These are phyloP conservation scores for Ostreobium quekettii DNA, from an alignment of 139 green algal species.

Conservation along the genomic window DNA sequence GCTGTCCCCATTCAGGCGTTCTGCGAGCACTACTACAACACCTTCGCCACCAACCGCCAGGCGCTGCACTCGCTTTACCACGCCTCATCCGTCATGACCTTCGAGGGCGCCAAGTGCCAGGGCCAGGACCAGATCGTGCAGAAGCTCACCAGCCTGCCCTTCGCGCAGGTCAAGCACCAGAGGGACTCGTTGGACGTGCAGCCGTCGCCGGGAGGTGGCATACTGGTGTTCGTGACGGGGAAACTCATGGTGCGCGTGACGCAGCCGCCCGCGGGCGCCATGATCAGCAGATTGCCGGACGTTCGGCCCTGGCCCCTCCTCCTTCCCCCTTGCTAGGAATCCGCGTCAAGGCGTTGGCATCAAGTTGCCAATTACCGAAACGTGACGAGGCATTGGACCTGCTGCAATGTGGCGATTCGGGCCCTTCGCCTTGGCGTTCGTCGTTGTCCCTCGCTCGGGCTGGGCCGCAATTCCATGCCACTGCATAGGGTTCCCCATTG, in stretches of 20 bases:
- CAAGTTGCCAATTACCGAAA: not conserved
- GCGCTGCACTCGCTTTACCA: slow-evolving; percentile 73
- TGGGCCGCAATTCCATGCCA: too few relatives aligned
- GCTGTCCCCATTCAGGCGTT: slow-evolving; percentile 66
- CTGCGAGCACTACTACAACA: slow-evolving; percentile 88
- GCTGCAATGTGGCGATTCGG: not conserved
- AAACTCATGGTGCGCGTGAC: slow-evolving; percentile 51
- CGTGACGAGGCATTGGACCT: not conserved
- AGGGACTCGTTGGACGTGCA: slow-evolving; percentile 70
- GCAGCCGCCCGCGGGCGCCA: not conserved
- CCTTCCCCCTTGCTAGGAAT: too few relatives aligned
- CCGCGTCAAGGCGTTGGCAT: too few relatives aligned
- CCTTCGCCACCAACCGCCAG: slow-evolving; percentile 77
- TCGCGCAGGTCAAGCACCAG: slow-evolving; percentile 65
- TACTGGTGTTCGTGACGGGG: slow-evolving; percentile 85
- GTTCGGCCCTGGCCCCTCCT: too few relatives aligned
- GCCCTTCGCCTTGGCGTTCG: not conserved
- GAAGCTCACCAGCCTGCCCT: slow-evolving; percentile 74
- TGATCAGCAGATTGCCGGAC: too few relatives aligned
- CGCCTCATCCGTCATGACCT: slow-evolving; percentile 72
- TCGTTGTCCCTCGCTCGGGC: not conserved
- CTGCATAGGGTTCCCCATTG: not conserved
- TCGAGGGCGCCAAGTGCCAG: slow-evolving; percentile 71
- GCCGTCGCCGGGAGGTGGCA: slow-evolving; percentile 60
- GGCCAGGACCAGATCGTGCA: slow-evolving; percentile 53